Conservation (phyloP, 805 yeast genomes). For the Helenozyma rhizophorensis region DNA sequence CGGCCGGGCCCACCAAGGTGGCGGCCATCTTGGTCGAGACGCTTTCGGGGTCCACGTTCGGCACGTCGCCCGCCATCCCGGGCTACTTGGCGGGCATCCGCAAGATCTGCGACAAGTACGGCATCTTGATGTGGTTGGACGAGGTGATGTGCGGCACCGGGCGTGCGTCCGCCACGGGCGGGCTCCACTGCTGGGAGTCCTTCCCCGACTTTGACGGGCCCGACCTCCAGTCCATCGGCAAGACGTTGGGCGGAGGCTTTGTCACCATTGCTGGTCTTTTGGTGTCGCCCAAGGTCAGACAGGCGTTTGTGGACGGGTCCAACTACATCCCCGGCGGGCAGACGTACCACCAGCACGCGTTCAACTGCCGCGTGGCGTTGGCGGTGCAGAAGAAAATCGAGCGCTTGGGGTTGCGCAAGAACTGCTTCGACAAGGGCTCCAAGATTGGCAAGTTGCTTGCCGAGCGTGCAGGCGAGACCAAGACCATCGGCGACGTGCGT, state of each 20-base stretch:
- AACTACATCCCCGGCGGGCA: constrained; percentile 13
- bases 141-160: constrained; percentile 60
- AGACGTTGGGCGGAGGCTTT: constrained; percentile 14
- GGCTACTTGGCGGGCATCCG: constrained; percentile 32
- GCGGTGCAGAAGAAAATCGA: constrained; percentile 15
- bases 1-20: constrained; percentile 15
- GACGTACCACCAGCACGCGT: constrained; percentile 16
- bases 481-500: constrained; percentile 52
- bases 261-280: constrained; percentile 15
- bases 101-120: constrained; percentile 48
- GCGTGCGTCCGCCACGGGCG: constrained; percentile 41
- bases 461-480: constrained; percentile 6
- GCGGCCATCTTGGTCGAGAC: constrained; percentile 23
- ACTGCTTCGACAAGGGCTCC: constrained; percentile 11
- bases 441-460: constrained; percentile 6
- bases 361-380: constrained; percentile 14
- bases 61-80: constrained; percentile 18
- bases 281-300: constrained; percentile 13
- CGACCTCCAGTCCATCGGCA: constrained; percentile 14
- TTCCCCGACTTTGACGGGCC: constrained; percentile 22
- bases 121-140: constrained; percentile 45
- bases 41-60: constrained; percentile 24
- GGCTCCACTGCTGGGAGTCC: constrained; percentile 46
- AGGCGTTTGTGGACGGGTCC: constrained; percentile 10
- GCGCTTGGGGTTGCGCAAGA: constrained; percentile 11